Evolutionary conservation across 2,329 filamentous ascomycete species (phyloP).

Genomic region (Arthrinium phaeospermum): DNA sequence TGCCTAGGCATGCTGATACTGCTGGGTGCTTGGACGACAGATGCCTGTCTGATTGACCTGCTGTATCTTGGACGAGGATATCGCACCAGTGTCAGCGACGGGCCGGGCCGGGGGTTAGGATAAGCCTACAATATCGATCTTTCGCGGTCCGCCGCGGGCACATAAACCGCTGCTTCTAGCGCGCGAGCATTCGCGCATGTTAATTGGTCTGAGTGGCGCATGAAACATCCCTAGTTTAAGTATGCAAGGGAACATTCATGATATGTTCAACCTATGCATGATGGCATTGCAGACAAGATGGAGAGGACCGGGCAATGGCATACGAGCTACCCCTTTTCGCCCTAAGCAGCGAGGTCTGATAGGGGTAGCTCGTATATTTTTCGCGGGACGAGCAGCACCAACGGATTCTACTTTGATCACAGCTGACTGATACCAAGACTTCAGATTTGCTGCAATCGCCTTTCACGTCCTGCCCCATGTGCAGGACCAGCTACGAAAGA

Average conservation of each 20-base stretch:
- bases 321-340: not conserved
- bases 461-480: not conserved
- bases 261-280: not conserved
- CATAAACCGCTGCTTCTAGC: not conserved
- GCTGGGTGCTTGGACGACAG: not conserved
- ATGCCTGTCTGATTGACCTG: not conserved
- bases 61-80: not conserved
- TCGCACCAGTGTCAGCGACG: not conserved
- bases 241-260: not conserved
- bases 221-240: no score
- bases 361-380: not conserved
- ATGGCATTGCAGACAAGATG: not conserved
- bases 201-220: not conserved
- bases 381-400: not conserved
- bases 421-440: no score
- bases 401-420: no score
- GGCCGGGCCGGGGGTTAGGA: no score
- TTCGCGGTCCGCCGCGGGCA: no score
- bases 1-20: not conserved
- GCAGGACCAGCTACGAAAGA: not conserved
- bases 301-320: not conserved
- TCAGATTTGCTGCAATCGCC: no score
- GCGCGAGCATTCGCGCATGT: not conserved
- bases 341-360: not conserved
- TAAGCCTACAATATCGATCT: no score